These are phyloP conservation scores for Hortiboletus campestris DNA, from an alignment of 768 basidiomycete species.

Conservation along the genomic window DNA sequence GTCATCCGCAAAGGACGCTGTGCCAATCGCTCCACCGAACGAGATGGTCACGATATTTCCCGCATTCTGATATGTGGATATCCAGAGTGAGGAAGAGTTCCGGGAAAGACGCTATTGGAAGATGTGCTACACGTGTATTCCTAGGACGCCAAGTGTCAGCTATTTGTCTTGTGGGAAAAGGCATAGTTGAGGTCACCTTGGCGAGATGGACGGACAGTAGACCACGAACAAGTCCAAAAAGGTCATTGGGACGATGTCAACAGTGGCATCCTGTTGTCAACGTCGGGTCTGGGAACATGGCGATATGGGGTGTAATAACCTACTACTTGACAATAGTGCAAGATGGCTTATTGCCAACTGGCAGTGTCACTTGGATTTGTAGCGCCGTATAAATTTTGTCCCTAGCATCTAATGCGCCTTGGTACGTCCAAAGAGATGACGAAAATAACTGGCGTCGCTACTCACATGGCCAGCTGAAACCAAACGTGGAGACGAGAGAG, in stretches of 20 bases:
- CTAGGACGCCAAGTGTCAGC: background rate
- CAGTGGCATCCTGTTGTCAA: conserved; percentile 45
- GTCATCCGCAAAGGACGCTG: conserved; percentile 58
- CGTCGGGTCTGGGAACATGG: background rate
- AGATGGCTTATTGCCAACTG: conserved; percentile 33
- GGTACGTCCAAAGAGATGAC: background rate
- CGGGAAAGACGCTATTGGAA: conserved; percentile 57
- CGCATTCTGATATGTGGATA: conserved; percentile 63
- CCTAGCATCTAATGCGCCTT: conserved; percentile 31
- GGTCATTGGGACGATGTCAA: conserved; percentile 59
- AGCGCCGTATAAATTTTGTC: conserved; percentile 39
- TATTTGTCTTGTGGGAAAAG: background rate
- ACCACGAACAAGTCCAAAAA: conserved; percentile 59
- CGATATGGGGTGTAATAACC: background rate
- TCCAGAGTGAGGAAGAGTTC: conserved; percentile 59
- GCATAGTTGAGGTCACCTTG: conserved; percentile 39
- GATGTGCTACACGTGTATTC: conserved; percentile 64
- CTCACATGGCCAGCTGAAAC: conserved; percentile 23
- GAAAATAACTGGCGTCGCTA: background rate
- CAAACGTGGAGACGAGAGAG: background rate
- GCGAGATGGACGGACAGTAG: conserved; percentile 60
- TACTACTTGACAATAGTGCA: conserved; percentile 33
- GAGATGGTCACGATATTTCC: conserved; percentile 63
- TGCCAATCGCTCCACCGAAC: conserved; percentile 64
- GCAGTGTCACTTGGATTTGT: conserved; percentile 28